Evolutionary conservation across 2,329 filamentous ascomycete species (phyloP).

Genomic region (Teratosphaeria zuluensis): DNA sequence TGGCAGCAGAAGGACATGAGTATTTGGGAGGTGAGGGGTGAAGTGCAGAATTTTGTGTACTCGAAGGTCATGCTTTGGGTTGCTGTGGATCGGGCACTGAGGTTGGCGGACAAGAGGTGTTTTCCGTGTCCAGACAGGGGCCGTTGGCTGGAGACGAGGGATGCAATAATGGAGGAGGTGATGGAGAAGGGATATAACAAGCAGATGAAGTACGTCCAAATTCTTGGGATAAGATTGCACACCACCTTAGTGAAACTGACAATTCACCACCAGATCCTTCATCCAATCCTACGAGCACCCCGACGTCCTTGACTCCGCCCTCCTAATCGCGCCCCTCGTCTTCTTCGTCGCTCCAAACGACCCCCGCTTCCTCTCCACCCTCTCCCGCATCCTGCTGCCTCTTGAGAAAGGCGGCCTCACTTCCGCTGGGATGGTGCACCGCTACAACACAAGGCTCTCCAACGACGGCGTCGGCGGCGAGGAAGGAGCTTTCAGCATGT

Average conservation of each 20-base stretch:
- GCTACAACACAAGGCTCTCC: background rate
- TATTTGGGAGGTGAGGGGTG: conserved; percentile 71
- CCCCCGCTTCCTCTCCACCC: conserved; percentile 61
- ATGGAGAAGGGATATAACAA: conserved; percentile 72
- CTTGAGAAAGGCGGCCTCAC: conserved; percentile 68
- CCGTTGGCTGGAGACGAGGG: conserved; percentile 55
- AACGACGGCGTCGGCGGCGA: background rate
- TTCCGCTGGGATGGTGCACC: background rate
- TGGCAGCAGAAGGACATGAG: conserved; percentile 63
- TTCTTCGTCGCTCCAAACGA: conserved; percentile 74
- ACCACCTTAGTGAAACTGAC: conserved; percentile 22
- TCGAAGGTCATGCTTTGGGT: conserved; percentile 82
- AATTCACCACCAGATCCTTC: conserved; percentile 40
- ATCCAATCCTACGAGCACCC: conserved; percentile 66
- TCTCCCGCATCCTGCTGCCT: conserved; percentile 60
- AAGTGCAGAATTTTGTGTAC: conserved; percentile 69
- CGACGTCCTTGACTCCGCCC: conserved; percentile 62
- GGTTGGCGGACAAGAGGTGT: conserved; percentile 47
- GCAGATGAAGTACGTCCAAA: conserved; percentile 35
- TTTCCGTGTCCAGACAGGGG: conserved; percentile 54
- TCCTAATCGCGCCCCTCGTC: conserved; percentile 66
- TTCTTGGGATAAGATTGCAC: background rate
- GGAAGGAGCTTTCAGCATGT: background rate
- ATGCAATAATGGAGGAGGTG: conserved; percentile 62
- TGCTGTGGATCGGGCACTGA: conserved; percentile 48